phyloP scores from a whole-genome alignment of 2,329 filamentous ascomycete genomes.

The Calonectria crousiana region DNA sequence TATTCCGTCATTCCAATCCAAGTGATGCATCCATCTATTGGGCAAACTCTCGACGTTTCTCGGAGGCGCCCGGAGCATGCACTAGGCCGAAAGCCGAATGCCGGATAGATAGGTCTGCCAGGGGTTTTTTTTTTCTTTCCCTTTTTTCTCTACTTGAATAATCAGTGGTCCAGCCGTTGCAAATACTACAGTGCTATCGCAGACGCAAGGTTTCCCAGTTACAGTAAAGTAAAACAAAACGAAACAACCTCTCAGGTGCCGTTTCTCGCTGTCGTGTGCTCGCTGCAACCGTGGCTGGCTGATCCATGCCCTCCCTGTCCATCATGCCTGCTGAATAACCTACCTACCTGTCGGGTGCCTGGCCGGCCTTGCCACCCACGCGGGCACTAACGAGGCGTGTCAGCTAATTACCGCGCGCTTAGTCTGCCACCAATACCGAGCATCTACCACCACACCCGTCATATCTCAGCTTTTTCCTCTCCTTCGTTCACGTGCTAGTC shows the following conservation, averaged over 20 bases:
- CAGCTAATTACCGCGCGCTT: conserved; percentile 28
- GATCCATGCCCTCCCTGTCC: background rate
- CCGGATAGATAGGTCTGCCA: background rate
- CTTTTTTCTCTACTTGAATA: background rate
- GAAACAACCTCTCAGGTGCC: background rate
- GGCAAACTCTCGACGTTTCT: background rate
- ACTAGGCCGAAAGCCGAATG: background rate
- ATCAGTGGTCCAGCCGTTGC: background rate
- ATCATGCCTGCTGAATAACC: background rate
- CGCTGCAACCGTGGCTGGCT: conserved; percentile 6
- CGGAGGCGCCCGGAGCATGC: background rate
- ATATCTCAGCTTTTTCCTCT: conserved; percentile 8
- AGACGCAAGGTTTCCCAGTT: background rate
- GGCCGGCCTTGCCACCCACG: background rate
- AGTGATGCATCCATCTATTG: background rate
- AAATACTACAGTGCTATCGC: background rate
- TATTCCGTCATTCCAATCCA: background rate
- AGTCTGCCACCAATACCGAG: background rate
- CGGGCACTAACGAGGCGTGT: conserved; percentile 5
- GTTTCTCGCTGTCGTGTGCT: conserved; percentile 5
- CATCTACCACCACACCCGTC: conserved; percentile 1
- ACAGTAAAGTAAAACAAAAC: background rate
- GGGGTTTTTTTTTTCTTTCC: background rate
- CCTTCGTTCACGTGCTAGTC: conserved; percentile 15
- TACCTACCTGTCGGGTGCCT: conserved; percentile 5